Evolutionary conservation across 2,329 filamentous ascomycete genomes (phyloP).

Genomic region (Diaporthe citriasiana): DNA sequence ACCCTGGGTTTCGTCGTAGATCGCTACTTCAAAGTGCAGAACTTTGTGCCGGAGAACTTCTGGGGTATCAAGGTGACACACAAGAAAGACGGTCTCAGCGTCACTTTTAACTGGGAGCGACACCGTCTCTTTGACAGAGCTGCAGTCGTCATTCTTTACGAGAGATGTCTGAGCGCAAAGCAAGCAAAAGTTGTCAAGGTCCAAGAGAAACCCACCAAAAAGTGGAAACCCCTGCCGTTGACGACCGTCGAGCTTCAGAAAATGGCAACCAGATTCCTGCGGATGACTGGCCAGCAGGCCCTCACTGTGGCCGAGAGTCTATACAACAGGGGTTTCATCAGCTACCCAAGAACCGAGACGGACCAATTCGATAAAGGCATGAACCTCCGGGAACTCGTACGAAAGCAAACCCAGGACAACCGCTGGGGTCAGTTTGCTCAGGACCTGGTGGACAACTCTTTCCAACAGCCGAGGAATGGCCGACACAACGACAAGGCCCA

Average conservation of each 20-base stretch:
- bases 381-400: constrained; percentile 82
- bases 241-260: constrained; percentile 98
- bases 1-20: constrained; percentile 98
- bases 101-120: constrained; percentile 87
- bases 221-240: constrained; percentile 92
- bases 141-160: constrained; percentile 84
- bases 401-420: constrained; percentile 84
- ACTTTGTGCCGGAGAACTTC: constrained; percentile 92
- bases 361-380: constrained; percentile 95
- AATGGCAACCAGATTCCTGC: constrained; percentile 88
- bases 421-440: constrained; percentile 88
- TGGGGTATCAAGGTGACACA: constrained; percentile 93
- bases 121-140: constrained; percentile 90
- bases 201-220: constrained; percentile 90
- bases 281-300: constrained; percentile 90
- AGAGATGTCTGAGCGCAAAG: constrained; percentile 84
- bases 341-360: constrained; percentile 96
- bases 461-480: constrained; percentile 85
- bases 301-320: constrained; percentile 90
- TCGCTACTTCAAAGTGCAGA: constrained; percentile 92
- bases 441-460: constrained; percentile 79
- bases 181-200: constrained; percentile 86
- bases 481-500: constrained; percentile 96
- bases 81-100: constrained; percentile 80
- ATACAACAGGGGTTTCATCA: constrained; percentile 96